Conservation (phyloP, 768 basidiomycete genomes). For the Lactarius sp. region DNA sequence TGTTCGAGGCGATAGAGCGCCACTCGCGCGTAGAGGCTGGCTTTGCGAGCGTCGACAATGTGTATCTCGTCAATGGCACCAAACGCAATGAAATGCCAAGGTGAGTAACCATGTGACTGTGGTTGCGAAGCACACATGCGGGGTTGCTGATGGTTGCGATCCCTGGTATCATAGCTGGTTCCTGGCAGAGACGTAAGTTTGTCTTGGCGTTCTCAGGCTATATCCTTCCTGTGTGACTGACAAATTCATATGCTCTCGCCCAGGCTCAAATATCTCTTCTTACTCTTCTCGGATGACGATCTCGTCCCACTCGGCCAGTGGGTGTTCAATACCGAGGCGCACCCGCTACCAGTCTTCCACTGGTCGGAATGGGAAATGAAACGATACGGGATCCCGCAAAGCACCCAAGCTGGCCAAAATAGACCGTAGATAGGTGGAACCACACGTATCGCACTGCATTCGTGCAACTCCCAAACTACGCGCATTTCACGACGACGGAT, state of each 20-base stretch:
- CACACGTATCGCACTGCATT: no score
- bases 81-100: slow-evolving; percentile 64
- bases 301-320: slow-evolving; percentile 43
- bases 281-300: slow-evolving; percentile 64
- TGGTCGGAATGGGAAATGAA: slow-evolving; percentile 54
- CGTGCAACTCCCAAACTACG: no score
- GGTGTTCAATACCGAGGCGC: slow-evolving; percentile 58
- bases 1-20: slow-evolving; percentile 62
- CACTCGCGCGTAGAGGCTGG: slow-evolving; percentile 52
- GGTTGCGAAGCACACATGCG: not conserved
- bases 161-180: slow-evolving; percentile 39
- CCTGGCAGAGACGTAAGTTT: slow-evolving; percentile 47
- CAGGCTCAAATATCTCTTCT: slow-evolving; percentile 67
- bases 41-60: slow-evolving; percentile 54
- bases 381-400: slow-evolving; percentile 35
- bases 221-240: not conserved
- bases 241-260: not conserved
- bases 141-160: slow-evolving; percentile 1
- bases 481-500: not conserved
- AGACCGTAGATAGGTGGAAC: not conserved
- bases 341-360: slow-evolving; percentile 66
- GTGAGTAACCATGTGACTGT: slow-evolving; percentile 34
- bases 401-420: not conserved
- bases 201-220: not conserved
- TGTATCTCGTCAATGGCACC: slow-evolving; percentile 38